Evolutionary conservation across 2,329 filamentous ascomycete genomes (phyloP), one percentile per base, ranked within the genome.

Genomic region (Paraphoma sp.): DNA sequence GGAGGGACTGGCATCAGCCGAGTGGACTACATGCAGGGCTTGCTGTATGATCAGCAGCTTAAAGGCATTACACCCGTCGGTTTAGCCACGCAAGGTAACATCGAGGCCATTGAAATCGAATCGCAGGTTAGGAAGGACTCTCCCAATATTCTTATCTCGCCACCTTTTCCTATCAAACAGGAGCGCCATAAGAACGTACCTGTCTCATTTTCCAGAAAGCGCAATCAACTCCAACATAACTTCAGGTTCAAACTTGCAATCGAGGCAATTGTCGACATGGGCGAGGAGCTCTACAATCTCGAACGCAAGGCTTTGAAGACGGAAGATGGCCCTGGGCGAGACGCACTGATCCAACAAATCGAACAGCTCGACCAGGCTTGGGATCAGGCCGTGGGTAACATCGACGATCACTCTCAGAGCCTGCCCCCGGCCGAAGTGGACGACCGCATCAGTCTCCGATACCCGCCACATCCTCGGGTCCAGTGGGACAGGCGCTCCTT

Each of bases 401-500:
- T 65, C 4, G n/a, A 45, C 3, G 3, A 1, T 1, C 64, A 65
- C 45, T 57, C 55, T 38, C 29, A 29, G 10, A 48, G 38, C 2
- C 53, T 48, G 28, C 51, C 69, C 0, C 5, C 41, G 9, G 33
- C 57, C 1, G 63, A 68, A 18, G 36, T 71, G 12, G 72, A 75
- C 51, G 73, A 76, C 44, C 71, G 72, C 29, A 38, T 75, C 5
- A 48, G 48, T 2, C 45, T 76, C 14, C 62, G 65, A 44, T 56
- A 57, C 12, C 63, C 65, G 7, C 59, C 63, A 4, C 12, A 48
- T 8, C 61, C 63, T 4, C 71, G 67, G 16, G 48, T 74, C 4
- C 60, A 67, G 46, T 93, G 88, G 86, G 92, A 96, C 73, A 82
- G 84, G 1, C 87, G 93, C 14, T 77, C 80, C 1, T 87, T 86